Conservation (phyloP, 306 rosid species). For the Quercus robur region DNA sequence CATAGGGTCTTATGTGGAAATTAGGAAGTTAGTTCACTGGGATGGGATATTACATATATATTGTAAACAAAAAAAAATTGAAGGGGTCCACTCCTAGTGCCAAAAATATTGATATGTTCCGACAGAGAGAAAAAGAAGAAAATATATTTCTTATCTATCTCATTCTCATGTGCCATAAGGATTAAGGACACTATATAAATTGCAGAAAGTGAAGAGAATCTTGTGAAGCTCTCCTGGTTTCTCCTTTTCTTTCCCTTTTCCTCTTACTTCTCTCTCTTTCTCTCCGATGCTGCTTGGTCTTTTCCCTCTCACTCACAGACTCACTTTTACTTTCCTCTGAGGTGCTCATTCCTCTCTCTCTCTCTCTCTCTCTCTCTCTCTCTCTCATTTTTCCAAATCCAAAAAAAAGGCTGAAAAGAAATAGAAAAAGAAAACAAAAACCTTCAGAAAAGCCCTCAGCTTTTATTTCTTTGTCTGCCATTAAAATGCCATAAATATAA, state of each 20-base stretch:
- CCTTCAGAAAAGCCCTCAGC: constrained; percentile 30
- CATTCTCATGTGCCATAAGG: constrained; percentile 25
- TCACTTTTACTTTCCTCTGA: constrained; percentile 1
- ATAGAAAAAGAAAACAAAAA: constrained; percentile 12
- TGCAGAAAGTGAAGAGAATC: constrained; percentile 45
- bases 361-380: neutral
- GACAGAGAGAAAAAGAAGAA: neutral
- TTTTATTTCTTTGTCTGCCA: constrained; percentile 47
- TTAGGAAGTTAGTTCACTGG: too few species aligned
- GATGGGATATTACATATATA: neutral
- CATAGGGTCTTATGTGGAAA: too few species aligned
- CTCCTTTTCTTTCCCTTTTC: neutral
- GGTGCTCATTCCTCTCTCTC: neutral
- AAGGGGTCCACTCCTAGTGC: neutral
- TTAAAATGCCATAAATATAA: constrained; percentile 36
- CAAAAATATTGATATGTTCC: neutral
- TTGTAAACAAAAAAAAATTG: neutral
- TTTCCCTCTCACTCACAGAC: constrained; percentile 29
- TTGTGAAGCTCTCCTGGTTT: constrained; percentile 21
- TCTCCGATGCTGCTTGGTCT: constrained; percentile 33
- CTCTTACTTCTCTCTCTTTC: constrained; percentile 5
- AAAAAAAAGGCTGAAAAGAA: neutral
- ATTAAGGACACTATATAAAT: constrained; percentile 23
- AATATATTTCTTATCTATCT: neutral
- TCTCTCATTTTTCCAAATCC: neutral